Evolutionary conservation across 352 stramenopile genomes (phyloP).

Genomic region (Pythium myriotylum): DNA sequence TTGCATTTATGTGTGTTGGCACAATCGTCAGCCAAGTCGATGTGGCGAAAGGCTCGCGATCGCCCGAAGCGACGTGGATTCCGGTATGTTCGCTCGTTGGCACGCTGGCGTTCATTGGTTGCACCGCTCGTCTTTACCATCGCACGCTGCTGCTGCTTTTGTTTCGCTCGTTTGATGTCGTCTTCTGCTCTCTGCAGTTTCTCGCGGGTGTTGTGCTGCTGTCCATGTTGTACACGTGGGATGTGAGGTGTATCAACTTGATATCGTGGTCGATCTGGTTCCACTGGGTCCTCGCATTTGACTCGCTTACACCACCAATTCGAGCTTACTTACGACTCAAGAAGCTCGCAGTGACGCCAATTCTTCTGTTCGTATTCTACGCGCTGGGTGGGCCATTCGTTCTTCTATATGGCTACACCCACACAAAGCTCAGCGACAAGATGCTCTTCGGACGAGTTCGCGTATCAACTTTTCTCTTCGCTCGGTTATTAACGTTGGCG

Average conservation of each 20-base stretch:
- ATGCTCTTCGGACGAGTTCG: slow-evolving; percentile 6
- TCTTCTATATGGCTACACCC: slow-evolving; percentile 32
- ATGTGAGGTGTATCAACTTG: slow-evolving; percentile 33
- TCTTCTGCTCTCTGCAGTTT: slow-evolving; percentile 33
- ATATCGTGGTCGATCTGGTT: slow-evolving; percentile 53
- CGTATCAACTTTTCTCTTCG: slow-evolving; percentile 24
- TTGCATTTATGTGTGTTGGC: slow-evolving; percentile 7
- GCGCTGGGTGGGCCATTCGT: slow-evolving; percentile 18
- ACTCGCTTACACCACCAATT: slow-evolving; percentile 44
- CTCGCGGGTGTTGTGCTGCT: slow-evolving; percentile 23
- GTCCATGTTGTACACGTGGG: slow-evolving; percentile 40
- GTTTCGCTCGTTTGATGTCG: slow-evolving; percentile 27
- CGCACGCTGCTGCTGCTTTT: slow-evolving; percentile 24
- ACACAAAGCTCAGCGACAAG: slow-evolving; percentile 19
- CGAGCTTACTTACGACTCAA: slow-evolving; percentile 26
- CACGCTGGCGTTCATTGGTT: slow-evolving; percentile 17
- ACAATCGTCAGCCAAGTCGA: slow-evolving; percentile 24
- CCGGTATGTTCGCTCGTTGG: slow-evolving; percentile 16
- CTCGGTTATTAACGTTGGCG: slow-evolving; percentile 29
- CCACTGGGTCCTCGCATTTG: slow-evolving; percentile 46
- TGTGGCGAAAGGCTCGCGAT: neutral
- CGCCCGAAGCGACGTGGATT: neutral
- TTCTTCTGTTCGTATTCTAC: slow-evolving; percentile 33
- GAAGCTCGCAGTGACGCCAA: slow-evolving; percentile 23
- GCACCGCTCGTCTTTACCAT: slow-evolving; percentile 27